Percentiles rank a stretch among this genome's conserved stretches.
These are phyloP conservation scores for Fusarium equiseti DNA, from an alignment of 2,329 filamentous ascomycete species.

Conservation along the genomic window DNA sequence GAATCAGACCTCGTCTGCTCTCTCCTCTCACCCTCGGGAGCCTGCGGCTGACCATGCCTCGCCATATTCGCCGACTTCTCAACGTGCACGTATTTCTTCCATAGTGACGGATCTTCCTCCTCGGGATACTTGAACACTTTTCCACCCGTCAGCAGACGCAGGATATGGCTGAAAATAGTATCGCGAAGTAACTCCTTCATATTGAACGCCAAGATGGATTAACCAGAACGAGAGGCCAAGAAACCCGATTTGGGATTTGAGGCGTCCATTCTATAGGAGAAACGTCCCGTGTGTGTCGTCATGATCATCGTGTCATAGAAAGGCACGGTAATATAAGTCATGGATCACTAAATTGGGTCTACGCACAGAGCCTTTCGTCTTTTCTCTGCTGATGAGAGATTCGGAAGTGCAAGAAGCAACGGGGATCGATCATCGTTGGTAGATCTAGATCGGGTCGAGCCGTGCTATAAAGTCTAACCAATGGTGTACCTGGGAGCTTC, in stretches of 20 bases:
- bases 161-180: slow-evolving; percentile 10
- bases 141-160: slow-evolving; percentile 2
- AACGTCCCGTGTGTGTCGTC: background rate
- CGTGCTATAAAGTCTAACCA: background rate
- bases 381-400: background rate
- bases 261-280: background rate
- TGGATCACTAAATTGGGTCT: background rate
- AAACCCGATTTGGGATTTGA: background rate
- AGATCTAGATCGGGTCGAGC: slow-evolving; percentile 7
- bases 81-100: slow-evolving; percentile 11
- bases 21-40: background rate
- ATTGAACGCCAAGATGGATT: background rate
- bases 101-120: slow-evolving; percentile 11
- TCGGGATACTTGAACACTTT: slow-evolving; percentile 11
- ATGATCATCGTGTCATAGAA: slow-evolving; percentile 17
- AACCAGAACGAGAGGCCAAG: background rate
- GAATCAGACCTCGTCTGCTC: background rate
- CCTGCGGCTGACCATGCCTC: background rate
- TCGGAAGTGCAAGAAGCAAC: background rate
- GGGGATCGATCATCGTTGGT: slow-evolving; percentile 2
- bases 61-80: slow-evolving; percentile 19
- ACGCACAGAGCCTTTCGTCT: background rate
- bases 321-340: background rate
- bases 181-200: slow-evolving; percentile 11
- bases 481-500: background rate